Evolutionary conservation across 768 basidiomycete species (phyloP).

Genomic region (Tricholoma saponaceum): DNA sequence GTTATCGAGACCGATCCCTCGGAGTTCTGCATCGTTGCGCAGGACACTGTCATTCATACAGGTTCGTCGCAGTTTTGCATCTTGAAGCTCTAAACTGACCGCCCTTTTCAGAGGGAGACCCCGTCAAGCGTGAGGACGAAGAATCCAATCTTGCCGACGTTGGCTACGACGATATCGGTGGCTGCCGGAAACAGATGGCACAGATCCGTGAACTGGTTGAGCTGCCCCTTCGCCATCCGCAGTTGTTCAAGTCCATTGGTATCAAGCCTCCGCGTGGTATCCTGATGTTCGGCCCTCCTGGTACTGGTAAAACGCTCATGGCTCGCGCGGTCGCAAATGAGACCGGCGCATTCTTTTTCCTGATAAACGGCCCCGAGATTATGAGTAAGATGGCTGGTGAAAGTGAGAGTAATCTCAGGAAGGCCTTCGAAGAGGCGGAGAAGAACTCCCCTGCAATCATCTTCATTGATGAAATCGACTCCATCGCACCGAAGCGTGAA

Average conservation of each 20-base stretch:
- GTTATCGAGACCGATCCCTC: constrained; percentile 97
- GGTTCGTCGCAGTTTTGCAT: constrained; percentile 36
- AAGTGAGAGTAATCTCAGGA: constrained; percentile 93
- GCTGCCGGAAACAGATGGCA: constrained; percentile 99
- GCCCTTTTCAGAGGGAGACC: constrained; percentile 77
- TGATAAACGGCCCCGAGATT: constrained; percentile 99
- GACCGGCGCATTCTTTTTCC: constrained; percentile 99
- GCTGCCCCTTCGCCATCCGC: constrained; percentile 95
- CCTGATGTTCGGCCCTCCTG: constrained; percentile 97
- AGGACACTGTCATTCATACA: constrained; percentile 97
- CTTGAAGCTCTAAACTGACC: constrained; percentile 8
- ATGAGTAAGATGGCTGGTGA: constrained; percentile 99
- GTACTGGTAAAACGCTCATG: constrained; percentile 99
- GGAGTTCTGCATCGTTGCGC: constrained; percentile 98
- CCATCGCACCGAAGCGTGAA: constrained; percentile 99
- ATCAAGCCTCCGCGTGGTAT: constrained; percentile 99
- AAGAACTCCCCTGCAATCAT: constrained; percentile 99
- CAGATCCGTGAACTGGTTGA: constrained; percentile 99
- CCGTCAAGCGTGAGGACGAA: constrained; percentile 98
- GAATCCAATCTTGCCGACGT: constrained; percentile 95
- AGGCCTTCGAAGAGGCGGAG: constrained; percentile 99
- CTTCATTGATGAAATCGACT: constrained; percentile 99
- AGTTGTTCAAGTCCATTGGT: constrained; percentile 99
- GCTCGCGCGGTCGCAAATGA: constrained; percentile 99
- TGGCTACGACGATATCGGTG: constrained; percentile 99